Percentiles rank a stretch among this genome's conserved stretches.
phyloP scores from a whole-genome alignment of 2,329 filamentous ascomycete species.

The Zopfia rhizophila region DNA sequence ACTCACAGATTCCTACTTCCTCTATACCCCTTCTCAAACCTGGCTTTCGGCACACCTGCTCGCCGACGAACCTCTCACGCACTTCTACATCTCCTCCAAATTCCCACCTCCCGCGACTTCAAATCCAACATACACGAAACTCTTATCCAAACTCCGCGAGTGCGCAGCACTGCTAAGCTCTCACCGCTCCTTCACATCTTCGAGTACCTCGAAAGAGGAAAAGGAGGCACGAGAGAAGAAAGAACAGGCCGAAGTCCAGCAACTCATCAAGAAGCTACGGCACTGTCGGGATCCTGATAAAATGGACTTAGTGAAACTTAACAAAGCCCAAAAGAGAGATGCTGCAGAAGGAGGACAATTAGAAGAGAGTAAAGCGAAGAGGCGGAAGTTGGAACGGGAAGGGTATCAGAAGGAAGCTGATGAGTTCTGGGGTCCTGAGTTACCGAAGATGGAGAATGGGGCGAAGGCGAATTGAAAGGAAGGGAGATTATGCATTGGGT shows the following conservation, averaged over 20 bases:
- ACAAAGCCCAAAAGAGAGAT: constrained; percentile 67
- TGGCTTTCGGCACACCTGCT: constrained; percentile 84
- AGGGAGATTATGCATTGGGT: constrained; percentile 9
- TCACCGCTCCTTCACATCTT: constrained; percentile 33
- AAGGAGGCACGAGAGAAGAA: constrained; percentile 49
- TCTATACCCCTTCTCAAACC: constrained; percentile 94
- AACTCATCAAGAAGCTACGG: constrained; percentile 73
- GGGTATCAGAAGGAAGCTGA: constrained; percentile 56
- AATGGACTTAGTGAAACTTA: constrained; percentile 75
- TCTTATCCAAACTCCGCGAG: constrained; percentile 49
- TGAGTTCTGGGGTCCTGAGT: constrained; percentile 57
- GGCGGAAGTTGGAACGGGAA: constrained; percentile 57
- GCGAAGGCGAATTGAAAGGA: constrained; percentile 6
- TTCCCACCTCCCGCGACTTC: constrained; percentile 41
- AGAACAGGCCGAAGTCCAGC: constrained; percentile 61
- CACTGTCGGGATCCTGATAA: constrained; percentile 79
- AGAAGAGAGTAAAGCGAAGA: constrained; percentile 56
- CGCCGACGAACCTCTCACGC: constrained; percentile 72
- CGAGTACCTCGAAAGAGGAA: constrained; percentile 34
- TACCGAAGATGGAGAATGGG: constrained; percentile 29
- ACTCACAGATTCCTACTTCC: constrained; percentile 95
- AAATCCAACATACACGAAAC: constrained; percentile 39
- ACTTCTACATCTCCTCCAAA: constrained; percentile 59
- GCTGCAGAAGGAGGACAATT: constrained; percentile 46
- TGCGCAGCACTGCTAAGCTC: constrained; percentile 54